phyloP scores from a whole-genome alignment of 176 grass and related monocot genomes.

The Poa pratensis region DNA sequence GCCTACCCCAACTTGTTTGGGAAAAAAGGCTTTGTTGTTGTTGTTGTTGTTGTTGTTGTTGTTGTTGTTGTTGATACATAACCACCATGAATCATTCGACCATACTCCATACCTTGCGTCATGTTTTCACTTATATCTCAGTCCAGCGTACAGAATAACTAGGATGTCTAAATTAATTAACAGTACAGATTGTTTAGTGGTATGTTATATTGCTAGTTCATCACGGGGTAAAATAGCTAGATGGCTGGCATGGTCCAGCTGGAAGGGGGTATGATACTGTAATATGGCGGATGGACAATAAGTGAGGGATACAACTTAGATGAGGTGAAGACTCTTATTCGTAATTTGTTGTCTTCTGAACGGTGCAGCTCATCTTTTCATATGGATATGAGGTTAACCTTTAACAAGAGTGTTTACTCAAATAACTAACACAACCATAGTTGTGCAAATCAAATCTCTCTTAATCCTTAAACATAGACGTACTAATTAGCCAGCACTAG shows the following conservation, averaged over 20 bases:
- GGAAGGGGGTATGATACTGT: background rate
- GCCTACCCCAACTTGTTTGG: too few species aligned
- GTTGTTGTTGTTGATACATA: too few species aligned
- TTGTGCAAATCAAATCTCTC: background rate
- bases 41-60: too few species aligned
- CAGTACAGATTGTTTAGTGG: conserved; percentile 1
- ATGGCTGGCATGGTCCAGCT: background rate
- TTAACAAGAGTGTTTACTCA: background rate
- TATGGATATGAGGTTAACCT: background rate
- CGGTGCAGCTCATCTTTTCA: background rate
- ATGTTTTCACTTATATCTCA: conserved; percentile 31
- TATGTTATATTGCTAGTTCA: background rate
- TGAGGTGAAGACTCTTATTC: conserved; percentile 4
- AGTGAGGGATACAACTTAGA: conserved; percentile 1
- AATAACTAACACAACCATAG: background rate
- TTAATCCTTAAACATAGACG: background rate
- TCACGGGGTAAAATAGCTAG: background rate
- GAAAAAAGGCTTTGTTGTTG: too few species aligned
- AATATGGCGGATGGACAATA: background rate
- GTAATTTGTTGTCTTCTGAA: background rate
- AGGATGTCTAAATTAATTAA: conserved; percentile 17
- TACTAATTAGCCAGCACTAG: background rate
- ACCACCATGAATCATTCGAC: conserved; percentile 1
- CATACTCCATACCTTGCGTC: background rate
- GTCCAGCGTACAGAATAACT: background rate